Base-by-base conservation (phyloP, 2,329 filamentous ascomycete genomes). In the Raffaelea ambrosiae region DNA sequence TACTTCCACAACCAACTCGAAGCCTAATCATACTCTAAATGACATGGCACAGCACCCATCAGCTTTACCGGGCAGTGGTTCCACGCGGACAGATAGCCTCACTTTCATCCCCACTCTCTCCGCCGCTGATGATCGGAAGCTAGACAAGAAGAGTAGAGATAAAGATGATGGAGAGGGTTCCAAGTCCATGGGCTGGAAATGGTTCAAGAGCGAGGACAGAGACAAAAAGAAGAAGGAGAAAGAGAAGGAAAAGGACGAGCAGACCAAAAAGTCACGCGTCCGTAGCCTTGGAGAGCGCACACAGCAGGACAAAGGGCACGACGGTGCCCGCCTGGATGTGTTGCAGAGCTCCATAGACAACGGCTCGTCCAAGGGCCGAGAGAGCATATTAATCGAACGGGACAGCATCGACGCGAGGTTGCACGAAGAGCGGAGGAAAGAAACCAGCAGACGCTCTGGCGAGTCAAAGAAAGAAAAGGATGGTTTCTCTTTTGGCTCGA, bases 401-500 rank as follows among this genome's bases (percentile, higher is more conserved):
- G 84, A 93, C 21, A 82, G 68, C 51, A 65, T 84, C 46, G 84
- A 88, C 54, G 71, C 68, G 52, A 88, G 84, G 60, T 67, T 93
- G 8, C 81, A 89, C 49, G 85, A 88, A 54, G 88, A 95, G 58
- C 78, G 86, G 40, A 91, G 84, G 65, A 94, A 93, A 62, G 84
- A 89, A 55, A 83, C 79, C 57, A 76, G 70, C 53, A 81, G 88
- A 40, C 93, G 89, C 61, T 77, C 81, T 4, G 75, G 76, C 1
- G 84, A 84, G 29, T 75, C 82, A 19, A 95, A 91, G 67, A 95
- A 90, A 63, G 90, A 96, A 55, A 95, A 94, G 61, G 88, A 95
- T 52, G 83, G 89, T 8, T 74, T 97, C n/a, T 38, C 31, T 9
- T 90, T 98, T 56, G 91, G 89, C 0, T 93, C 89, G 1, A 82